Percentiles rank a stretch among this genome's conserved stretches.
These are phyloP conservation scores for Calonectria pteridis DNA, from an alignment of 2,329 filamentous ascomycete genomes.

Conservation along the genomic window DNA sequence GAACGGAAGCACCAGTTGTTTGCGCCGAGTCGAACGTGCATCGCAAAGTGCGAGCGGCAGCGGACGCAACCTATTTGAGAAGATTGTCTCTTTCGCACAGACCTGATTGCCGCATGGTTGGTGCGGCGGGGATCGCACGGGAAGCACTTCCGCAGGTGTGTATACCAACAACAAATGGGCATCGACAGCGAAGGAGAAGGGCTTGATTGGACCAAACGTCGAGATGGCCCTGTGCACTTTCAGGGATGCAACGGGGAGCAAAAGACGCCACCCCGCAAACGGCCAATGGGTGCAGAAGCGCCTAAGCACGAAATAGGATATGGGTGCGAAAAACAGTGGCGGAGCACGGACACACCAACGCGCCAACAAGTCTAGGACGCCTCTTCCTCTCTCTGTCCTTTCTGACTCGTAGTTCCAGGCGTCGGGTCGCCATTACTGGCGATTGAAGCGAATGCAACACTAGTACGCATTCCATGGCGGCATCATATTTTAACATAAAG, in stretches of 20 bases:
- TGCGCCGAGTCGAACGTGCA: neutral
- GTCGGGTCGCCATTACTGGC: neutral
- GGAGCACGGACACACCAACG: neutral
- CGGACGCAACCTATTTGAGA: conserved; percentile 2
- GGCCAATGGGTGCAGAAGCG: neutral
- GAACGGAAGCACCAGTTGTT: neutral
- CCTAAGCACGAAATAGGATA: neutral
- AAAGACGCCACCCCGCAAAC: neutral
- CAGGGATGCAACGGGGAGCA: neutral
- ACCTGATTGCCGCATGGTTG: neutral
- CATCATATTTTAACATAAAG: neutral
- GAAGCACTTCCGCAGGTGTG: neutral
- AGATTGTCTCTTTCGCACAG: neutral
- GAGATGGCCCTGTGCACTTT: neutral
- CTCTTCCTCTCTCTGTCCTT: neutral
- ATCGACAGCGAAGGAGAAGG: neutral
- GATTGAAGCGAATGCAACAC: neutral
- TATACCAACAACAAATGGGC: neutral
- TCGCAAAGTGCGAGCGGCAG: neutral
- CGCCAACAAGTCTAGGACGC: neutral
- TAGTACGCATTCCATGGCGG: neutral
- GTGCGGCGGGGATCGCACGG: neutral
- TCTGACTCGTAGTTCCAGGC: neutral
- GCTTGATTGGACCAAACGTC: neutral
- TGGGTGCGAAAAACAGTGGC: neutral